Base-by-base conservation (phyloP, 768 basidiomycete genomes). In the Boletus pseudopeckii region DNA sequence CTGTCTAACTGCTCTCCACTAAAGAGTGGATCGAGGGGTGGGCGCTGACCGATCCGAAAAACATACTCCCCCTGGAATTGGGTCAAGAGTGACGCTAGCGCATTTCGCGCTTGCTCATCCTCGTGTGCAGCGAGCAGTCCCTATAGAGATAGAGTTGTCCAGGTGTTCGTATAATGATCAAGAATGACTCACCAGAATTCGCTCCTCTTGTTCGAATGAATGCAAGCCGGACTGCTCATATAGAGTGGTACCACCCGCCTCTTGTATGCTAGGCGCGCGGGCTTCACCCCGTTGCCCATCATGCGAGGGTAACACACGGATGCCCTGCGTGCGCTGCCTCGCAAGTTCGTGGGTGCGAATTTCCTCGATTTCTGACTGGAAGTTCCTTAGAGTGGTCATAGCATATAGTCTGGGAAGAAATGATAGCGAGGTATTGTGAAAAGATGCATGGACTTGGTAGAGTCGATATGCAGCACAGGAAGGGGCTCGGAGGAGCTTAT, bases 281-380 rank as follows among this genome's bases (percentile, higher is more conserved):
- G 53, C 62, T 82, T 84, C 79, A 80, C 67, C 59, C 83, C 81
- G 67, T 81, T 82, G 55, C 40, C 28, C 51, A 36, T 67, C 64
- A 13, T 59, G 58, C 22, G 46, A 59, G 45, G 48, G 62, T 39
- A 62, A 62, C 10, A 37, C 42, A 45, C 34, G 47, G 48, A 45
- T 43, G 43, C 54, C 62, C 66, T 54, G 60, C 45, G 28, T 68
- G 38, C 86, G 80, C 58, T 89, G 84, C 68, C 80, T 88, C 30
- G 77, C 72, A 42, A 82, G 72, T 70, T 90, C 87, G 46, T 84
- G 81, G 60, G 79, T 75, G 53, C 83, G 82, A 62, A 90, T 86
- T 59, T 87, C 81, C 56, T 90, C 84, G 56, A 91, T 92, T 71
- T 90, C 88, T 62, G 71, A 78, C 69, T 92, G 89, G 60, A 75